These are phyloP conservation scores for Candida gorgasii DNA, from an alignment of 805 yeast species.

Conservation along the genomic window DNA sequence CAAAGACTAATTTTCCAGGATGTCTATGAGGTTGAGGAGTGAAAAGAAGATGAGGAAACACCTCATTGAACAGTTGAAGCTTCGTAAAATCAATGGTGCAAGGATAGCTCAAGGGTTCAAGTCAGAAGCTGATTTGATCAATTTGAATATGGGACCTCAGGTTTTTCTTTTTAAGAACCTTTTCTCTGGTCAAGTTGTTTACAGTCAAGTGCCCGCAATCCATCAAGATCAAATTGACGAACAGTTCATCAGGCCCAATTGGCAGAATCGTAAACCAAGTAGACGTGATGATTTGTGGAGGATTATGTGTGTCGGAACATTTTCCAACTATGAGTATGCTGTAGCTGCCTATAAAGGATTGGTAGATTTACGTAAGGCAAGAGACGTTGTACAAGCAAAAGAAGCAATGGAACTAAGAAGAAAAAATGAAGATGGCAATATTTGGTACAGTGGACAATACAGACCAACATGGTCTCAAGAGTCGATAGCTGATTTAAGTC, in stretches of 20 bases:
- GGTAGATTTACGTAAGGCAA: constrained; percentile 67
- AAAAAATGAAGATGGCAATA: constrained; percentile 72
- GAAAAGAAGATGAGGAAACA: constrained; percentile 50
- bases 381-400: constrained; percentile 62
- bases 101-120: constrained; percentile 43
- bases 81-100: constrained; percentile 43
- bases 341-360: constrained; percentile 73
- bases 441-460: constrained; percentile 85
- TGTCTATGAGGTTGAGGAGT: constrained; percentile 37
- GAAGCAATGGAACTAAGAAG: constrained; percentile 69
- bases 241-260: constrained; percentile 80
- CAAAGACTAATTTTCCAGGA: constrained; percentile 1
- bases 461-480: constrained; percentile 91
- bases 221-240: constrained; percentile 60
- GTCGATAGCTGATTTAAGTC: constrained; percentile 80
- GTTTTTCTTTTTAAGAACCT: constrained; percentile 81
- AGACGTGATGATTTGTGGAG: constrained; percentile 88
- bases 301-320: constrained; percentile 80
- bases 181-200: constrained; percentile 86
- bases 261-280: constrained; percentile 83
- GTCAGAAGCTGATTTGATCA: constrained; percentile 30
- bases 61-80: constrained; percentile 46
- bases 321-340: constrained; percentile 60
- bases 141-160: constrained; percentile 75
- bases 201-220: constrained; percentile 77